Evolutionary conservation across 371 early-diverging fungal species (phyloP), one percentile per base, ranked within the genome.

Genomic region (Gilbertella persicaria): DNA sequence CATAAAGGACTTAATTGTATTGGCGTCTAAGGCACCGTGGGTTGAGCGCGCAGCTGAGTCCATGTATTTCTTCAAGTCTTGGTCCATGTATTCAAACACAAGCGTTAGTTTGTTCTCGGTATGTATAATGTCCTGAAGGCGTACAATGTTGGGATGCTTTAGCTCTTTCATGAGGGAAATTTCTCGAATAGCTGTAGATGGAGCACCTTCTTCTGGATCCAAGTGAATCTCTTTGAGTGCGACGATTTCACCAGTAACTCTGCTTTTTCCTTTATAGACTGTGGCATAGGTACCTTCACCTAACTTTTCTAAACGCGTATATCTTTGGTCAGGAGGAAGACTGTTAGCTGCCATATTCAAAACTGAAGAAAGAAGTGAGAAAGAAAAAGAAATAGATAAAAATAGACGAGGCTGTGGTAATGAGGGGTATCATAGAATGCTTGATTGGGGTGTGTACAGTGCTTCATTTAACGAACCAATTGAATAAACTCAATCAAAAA

Each of bases 231-330:
- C 95, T 75, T 99, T 99, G 30, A 99, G 78, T 2, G 99, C 99
- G 5, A 99, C 98, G 21, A 95, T 85, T 55, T 94, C 95, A 33
- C 91, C 90, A 29, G 91, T 92, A 13, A 84, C 69, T 60, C 87
- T 84, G 62, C 88, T 89, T 75, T 89, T 84, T 58, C 97, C 99
- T 80, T 97, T 99, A 84, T 89, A 99, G n/a, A 99, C 99, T 6
- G 93, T 95, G n/a, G 98, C 99, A 66, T 99, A 99, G 23, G 99
- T 99, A 29, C 99, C 99, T 80, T 98, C 98, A 37, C 98, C 98
- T 49, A 99, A 84, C 75, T 97, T 95, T 67, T 96, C 95, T 38
- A 89, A 73, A 45, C 90, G 87, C 53, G 85, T 71, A 72, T 93
- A 96, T 44, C 82, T 73, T 53, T 81, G 62, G 36, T 72, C 71